These are phyloP conservation scores for Artemisia tridentata DNA, from an alignment of 129 eudicot genomes.

Conservation along the genomic window DNA sequence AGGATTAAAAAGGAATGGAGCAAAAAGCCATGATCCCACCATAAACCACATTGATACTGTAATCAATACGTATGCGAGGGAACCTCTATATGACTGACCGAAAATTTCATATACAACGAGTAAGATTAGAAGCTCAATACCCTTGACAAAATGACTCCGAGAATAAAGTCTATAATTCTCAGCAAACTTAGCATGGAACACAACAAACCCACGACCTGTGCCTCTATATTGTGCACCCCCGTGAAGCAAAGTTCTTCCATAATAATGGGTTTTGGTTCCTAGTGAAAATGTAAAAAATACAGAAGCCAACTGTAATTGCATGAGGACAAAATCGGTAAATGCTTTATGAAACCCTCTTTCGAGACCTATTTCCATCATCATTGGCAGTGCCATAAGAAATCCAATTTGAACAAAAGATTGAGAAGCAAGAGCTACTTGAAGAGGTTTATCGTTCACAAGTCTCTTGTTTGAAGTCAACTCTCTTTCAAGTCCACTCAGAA, in stretches of 20 bases:
- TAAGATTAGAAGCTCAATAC: constrained; percentile 79
- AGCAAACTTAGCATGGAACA: constrained; percentile 93
- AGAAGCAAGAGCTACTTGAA: constrained; percentile 97
- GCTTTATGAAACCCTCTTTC: constrained; percentile 82
- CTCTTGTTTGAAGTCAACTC: constrained; percentile 48
- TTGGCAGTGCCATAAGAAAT: constrained; percentile 83
- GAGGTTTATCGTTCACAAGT: constrained; percentile 74
- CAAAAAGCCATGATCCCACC: constrained; percentile 95
- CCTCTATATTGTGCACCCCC: constrained; percentile 91
- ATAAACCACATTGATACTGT: constrained; percentile 89
- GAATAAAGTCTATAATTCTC: constrained; percentile 87
- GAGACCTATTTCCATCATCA: constrained; percentile 98
- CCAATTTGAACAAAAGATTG: constrained; percentile 95
- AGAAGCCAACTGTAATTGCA: constrained; percentile 93
- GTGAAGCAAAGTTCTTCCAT: constrained; percentile 90
- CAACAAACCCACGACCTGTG: constrained; percentile 97
- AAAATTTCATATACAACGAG: constrained; percentile 82
- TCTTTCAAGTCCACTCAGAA: constrained; percentile 83
- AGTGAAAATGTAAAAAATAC: constrained; percentile 88
- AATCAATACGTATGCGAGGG: constrained; percentile 65
- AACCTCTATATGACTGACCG: constrained; percentile 62
- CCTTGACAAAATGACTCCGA: constrained; percentile 89
- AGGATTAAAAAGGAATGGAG: constrained; percentile 93
- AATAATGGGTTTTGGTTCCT: constrained; percentile 90
- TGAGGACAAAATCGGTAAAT: constrained; percentile 75